These are phyloP conservation scores for Suhomyces panamericanus DNA, from an alignment of 1,139 yeast species.

Conservation along the genomic window DNA sequence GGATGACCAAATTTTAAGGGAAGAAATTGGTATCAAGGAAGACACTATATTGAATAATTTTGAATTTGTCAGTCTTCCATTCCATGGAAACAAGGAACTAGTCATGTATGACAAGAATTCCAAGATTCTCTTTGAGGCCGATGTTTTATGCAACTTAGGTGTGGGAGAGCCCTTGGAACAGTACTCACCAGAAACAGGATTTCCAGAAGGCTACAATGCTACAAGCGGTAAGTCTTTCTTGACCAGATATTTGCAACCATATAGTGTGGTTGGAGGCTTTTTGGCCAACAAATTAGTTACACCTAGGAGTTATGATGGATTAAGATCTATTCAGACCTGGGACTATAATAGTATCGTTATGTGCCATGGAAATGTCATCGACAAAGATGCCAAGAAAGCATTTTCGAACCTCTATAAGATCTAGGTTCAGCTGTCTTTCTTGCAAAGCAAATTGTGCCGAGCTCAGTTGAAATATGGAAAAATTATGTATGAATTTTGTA, in stretches of 20 bases:
- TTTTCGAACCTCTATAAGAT: conserved; percentile 19
- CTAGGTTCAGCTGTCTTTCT: background rate
- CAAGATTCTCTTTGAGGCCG: conserved; percentile 26
- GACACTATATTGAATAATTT: conserved; percentile 21
- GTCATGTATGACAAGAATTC: conserved; percentile 23
- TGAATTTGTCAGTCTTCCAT: conserved; percentile 27
- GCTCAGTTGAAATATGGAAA: too few species aligned
- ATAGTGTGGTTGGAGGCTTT: conserved; percentile 26
- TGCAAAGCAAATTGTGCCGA: too few species aligned
- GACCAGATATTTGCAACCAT: conserved; percentile 25
- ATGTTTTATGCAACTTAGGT: conserved; percentile 25
- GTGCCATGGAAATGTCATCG: conserved; percentile 29
- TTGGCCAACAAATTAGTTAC: conserved; percentile 30
- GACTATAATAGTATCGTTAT: conserved; percentile 25
- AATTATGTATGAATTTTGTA: too few species aligned
- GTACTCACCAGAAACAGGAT: conserved; percentile 23
- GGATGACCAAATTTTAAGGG: conserved; percentile 22
- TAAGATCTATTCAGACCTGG: conserved; percentile 22
- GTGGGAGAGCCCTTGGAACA: conserved; percentile 22
- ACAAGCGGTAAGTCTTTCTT: conserved; percentile 23
- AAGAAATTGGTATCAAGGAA: conserved; percentile 24
- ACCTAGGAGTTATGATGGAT: conserved; percentile 18
- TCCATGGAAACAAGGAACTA: conserved; percentile 24
- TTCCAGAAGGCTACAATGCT: conserved; percentile 19
- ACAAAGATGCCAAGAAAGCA: conserved; percentile 21